phyloP scores from a whole-genome alignment of 176 grass and related monocot genomes.

The Chloris gayana region DNA sequence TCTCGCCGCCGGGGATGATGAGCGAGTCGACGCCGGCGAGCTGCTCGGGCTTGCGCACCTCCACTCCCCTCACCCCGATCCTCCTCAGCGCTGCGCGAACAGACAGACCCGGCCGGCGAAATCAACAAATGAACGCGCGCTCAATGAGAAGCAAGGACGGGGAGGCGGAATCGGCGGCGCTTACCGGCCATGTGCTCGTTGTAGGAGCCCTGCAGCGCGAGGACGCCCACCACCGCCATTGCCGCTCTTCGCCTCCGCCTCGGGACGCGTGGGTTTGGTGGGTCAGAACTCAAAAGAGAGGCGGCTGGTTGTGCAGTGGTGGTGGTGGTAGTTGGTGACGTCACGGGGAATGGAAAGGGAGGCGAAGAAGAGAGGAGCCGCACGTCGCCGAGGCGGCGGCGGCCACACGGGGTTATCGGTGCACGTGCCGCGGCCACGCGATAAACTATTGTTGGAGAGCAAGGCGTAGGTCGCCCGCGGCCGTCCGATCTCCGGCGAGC shows the following conservation, averaged over 20 bases:
- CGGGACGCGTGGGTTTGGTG: neutral
- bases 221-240: constrained; percentile 82
- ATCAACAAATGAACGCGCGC: constrained; percentile 11
- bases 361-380: constrained; percentile 43
- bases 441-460: constrained; percentile 14
- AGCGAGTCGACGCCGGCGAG: constrained; percentile 65
- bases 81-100: constrained; percentile 69
- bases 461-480: neutral
- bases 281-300: neutral
- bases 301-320: neutral
- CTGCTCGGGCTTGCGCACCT: constrained; percentile 92
- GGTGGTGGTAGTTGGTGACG: constrained; percentile 19
- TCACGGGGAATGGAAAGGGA: neutral
- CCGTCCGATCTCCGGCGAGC: constrained; percentile 25
- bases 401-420: constrained; percentile 21
- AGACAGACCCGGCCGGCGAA: neutral
- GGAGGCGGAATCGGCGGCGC: neutral
- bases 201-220: constrained; percentile 97
- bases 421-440: constrained; percentile 19
- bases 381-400: constrained; percentile 54
- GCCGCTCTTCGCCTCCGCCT: neutral
- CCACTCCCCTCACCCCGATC: constrained; percentile 81
- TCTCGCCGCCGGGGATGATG: constrained; percentile 99
- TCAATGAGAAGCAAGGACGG: neutral
- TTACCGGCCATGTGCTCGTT: constrained; percentile 94